Evolutionary conservation across 169 alveolate genomes (phyloP).

Genomic region (Eimeria necatrix): DNA sequence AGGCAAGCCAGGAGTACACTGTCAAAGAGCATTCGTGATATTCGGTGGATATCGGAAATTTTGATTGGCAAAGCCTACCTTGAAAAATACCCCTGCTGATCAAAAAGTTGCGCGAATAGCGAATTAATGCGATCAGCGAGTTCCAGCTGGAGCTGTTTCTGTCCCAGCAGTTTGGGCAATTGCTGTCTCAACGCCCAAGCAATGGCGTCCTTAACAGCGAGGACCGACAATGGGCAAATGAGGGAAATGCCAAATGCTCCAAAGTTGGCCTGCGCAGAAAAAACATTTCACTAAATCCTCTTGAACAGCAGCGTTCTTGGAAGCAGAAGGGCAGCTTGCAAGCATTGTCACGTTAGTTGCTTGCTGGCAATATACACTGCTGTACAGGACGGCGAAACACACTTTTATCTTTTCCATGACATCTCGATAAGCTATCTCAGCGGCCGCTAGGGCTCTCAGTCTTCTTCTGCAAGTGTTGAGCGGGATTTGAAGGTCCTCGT

Average conservation of each 20-base stretch:
- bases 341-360: neutral
- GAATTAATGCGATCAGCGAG: slow-evolving; percentile 68
- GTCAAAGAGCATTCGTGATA: neutral
- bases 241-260: slow-evolving; percentile 38
- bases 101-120: slow-evolving; percentile 48
- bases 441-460: slow-evolving; percentile 24
- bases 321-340: neutral
- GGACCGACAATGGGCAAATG: slow-evolving; percentile 52
- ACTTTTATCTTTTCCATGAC: slow-evolving; percentile 50
- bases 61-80: neutral
- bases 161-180: slow-evolving; percentile 26
- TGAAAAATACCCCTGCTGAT: slow-evolving; percentile 51
- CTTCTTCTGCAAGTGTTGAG: slow-evolving; percentile 26
- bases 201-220: slow-evolving; percentile 55
- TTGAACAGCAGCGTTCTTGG: neutral
- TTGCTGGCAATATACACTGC: no score
- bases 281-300: neutral
- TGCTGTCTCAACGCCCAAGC: slow-evolving; percentile 65
- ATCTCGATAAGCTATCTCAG: slow-evolving; percentile 37
- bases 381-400: neutral
- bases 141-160: slow-evolving; percentile 30
- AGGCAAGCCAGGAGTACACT: neutral
- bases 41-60: no score
- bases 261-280: slow-evolving; percentile 8
- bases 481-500: neutral